These are phyloP conservation scores for Adansonia madagascariensis DNA, from an alignment of 441 rosid species.

Conservation along the genomic window DNA sequence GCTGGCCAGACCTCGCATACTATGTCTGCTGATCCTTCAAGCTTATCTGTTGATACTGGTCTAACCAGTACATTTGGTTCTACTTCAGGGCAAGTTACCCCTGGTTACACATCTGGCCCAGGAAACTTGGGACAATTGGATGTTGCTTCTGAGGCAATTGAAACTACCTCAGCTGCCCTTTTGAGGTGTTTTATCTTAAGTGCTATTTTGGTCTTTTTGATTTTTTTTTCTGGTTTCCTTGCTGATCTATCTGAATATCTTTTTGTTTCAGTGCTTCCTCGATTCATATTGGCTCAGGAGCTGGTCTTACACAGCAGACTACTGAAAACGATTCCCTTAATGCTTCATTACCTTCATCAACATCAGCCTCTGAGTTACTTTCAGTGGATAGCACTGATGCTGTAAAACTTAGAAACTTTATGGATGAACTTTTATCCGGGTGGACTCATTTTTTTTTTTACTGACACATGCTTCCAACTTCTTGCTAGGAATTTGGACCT, in stretches of 20 bases:
- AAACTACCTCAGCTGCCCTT: slow-evolving; percentile 57
- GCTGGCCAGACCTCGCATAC: slow-evolving; percentile 69
- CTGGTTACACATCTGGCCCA: slow-evolving; percentile 52
- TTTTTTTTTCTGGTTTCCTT: slow-evolving; percentile 1
- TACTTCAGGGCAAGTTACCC: slow-evolving; percentile 55
- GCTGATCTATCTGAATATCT: slow-evolving; percentile 25
- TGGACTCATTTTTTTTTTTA: slow-evolving; percentile 12
- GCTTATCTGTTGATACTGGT: slow-evolving; percentile 57
- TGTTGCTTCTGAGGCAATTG: slow-evolving; percentile 64
- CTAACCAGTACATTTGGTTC: slow-evolving; percentile 57
- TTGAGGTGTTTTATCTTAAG: slow-evolving; percentile 52
- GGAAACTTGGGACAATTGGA: slow-evolving; percentile 66
- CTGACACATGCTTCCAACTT: slow-evolving; percentile 32
- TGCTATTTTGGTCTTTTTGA: background rate
- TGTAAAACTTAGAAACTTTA: slow-evolving; percentile 52
- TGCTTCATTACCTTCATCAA: slow-evolving; percentile 55
- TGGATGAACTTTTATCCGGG: slow-evolving; percentile 22
- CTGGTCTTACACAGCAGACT: slow-evolving; percentile 48
- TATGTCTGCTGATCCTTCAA: slow-evolving; percentile 53
- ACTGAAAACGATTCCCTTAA: slow-evolving; percentile 52
- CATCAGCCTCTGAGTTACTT: slow-evolving; percentile 55
- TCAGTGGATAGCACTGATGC: slow-evolving; percentile 54
- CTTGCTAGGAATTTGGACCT: slow-evolving; percentile 60
- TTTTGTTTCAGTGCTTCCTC: slow-evolving; percentile 55
- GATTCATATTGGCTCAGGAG: slow-evolving; percentile 53